Evolutionary conservation across 257 asterid genomes (phyloP).

Genomic region (Anisodus acutangulus): DNA sequence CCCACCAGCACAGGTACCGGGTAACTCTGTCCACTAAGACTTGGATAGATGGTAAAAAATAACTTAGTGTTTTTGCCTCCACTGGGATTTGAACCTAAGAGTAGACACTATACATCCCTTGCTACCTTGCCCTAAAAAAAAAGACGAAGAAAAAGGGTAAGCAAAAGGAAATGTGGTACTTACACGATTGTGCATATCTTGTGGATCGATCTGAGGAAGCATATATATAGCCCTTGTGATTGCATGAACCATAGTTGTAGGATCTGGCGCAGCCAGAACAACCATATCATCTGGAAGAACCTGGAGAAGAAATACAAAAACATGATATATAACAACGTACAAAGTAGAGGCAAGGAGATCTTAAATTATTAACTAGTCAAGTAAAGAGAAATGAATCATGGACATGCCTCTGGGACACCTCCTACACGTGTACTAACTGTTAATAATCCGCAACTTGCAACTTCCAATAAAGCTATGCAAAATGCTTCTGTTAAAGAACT

Average conservation of each 20-base stretch:
- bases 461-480: conserved; percentile 61
- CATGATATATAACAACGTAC: conserved; percentile 26
- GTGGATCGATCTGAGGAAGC: conserved; percentile 93
- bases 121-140: conserved; percentile 16
- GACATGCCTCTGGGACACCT: conserved; percentile 98
- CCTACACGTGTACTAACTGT: conserved; percentile 99
- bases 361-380: conserved; percentile 33
- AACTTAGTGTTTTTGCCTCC: no score
- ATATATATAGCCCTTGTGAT: conserved; percentile 73
- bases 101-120: neutral
- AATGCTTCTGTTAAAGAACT: conserved; percentile 84
- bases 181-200: conserved; percentile 81
- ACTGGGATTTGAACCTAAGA: neutral
- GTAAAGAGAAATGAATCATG: conserved; percentile 35
- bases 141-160: neutral
- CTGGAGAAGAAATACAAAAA: conserved; percentile 42
- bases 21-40: no score
- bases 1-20: no score
- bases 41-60: no score
- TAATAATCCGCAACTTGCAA: conserved; percentile 96
- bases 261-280: conserved; percentile 43
- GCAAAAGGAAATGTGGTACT: conserved; percentile 41
- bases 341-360: conserved; percentile 22
- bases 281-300: conserved; percentile 95
- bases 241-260: conserved; percentile 67